phyloP scores from a whole-genome alignment of 345 rosid genomes.

The Geranium rotundifolium region DNA sequence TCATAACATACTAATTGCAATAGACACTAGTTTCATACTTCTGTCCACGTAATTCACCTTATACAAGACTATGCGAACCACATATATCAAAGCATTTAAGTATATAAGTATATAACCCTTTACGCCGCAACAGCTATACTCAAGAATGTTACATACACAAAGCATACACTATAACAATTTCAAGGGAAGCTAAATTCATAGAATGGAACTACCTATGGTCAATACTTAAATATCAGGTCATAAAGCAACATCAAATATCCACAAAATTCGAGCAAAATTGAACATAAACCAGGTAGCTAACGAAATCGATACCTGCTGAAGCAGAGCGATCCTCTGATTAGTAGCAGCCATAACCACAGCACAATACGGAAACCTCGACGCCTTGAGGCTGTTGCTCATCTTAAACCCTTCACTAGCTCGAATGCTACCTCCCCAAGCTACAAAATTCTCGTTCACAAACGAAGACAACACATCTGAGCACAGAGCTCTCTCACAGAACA shows the following conservation, averaged over 20 bases:
- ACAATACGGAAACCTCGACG: constrained; percentile 83
- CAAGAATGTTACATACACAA: not conserved
- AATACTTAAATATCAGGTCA: not conserved
- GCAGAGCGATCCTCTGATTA: constrained; percentile 87
- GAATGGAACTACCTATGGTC: not conserved
- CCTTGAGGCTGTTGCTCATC: constrained; percentile 98
- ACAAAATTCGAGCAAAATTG: not conserved
- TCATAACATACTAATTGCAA: not conserved
- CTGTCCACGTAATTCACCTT: not conserved
- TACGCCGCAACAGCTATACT: not conserved
- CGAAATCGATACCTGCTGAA: constrained; percentile 56
- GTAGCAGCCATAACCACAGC: constrained; percentile 97
- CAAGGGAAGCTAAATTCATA: not conserved
- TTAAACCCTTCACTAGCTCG: constrained; percentile 96
- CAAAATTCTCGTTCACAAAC: constrained; percentile 86
- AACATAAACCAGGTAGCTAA: not conserved
- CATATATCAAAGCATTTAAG: not conserved
- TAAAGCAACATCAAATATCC: not conserved
- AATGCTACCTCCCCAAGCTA: constrained; percentile 91
- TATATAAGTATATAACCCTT: no score
- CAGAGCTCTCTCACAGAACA: constrained; percentile 64
- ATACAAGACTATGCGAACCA: not conserved
- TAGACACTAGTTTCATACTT: not conserved
- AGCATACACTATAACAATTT: not conserved
- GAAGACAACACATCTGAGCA: constrained; percentile 50